Evolutionary conservation across 2,329 filamentous ascomycete species (phyloP).

Genomic region (Arthrobotrys megalospora): DNA sequence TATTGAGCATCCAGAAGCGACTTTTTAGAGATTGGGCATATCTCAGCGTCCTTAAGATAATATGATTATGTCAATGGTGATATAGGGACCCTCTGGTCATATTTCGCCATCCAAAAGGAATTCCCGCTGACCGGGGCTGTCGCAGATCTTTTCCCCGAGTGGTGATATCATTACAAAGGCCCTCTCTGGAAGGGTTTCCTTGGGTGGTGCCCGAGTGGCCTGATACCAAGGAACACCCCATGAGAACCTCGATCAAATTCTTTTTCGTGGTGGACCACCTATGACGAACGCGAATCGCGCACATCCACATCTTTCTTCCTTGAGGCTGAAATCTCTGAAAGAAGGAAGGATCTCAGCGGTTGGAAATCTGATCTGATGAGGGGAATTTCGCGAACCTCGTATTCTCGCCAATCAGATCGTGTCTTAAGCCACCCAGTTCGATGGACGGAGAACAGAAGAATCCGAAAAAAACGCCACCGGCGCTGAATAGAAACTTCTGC

Average conservation of each 20-base stretch:
- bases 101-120: conserved; percentile 27
- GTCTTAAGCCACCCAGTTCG: conserved; percentile 37
- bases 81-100: conserved; percentile 8
- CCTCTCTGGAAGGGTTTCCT: neutral
- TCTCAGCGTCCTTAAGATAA: neutral
- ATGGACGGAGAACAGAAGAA: neutral
- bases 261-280: conserved; percentile 14
- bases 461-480: conserved; percentile 31
- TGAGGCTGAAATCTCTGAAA: conserved; percentile 32
- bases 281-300: conserved; percentile 26
- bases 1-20: neutral
- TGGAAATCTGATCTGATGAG: conserved; percentile 28
- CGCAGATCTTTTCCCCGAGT: conserved; percentile 49
- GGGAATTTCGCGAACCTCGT: conserved; percentile 29
- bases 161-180: conserved; percentile 23
- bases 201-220: conserved; percentile 50
- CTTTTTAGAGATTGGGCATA: neutral
- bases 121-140: conserved; percentile 27
- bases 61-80: conserved; percentile 13
- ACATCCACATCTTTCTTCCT: conserved; percentile 1
- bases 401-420: conserved; percentile 49
- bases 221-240: conserved; percentile 36
- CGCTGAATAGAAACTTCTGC: conserved; percentile 28
- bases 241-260: neutral
- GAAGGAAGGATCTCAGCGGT: conserved; percentile 1